Conservation (phyloP, 2,329 filamentous ascomycete genomes). For the Lecanicillium sp. region DNA sequence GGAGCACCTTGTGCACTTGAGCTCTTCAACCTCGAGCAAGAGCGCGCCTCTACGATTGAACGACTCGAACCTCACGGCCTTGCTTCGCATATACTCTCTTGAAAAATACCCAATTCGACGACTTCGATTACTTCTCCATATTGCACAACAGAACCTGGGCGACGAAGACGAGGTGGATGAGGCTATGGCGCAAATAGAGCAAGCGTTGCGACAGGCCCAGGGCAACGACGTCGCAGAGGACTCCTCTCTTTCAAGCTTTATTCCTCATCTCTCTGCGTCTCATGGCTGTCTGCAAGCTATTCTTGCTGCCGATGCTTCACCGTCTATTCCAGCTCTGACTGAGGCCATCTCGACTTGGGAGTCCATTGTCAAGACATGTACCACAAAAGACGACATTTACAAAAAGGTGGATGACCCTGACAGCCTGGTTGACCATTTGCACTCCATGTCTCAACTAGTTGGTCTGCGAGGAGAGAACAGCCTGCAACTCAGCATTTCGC, state of each 20-base stretch:
- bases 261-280: constrained; percentile 41
- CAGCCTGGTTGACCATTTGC: constrained; percentile 40
- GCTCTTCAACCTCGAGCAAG: constrained; percentile 27
- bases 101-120: constrained; percentile 45
- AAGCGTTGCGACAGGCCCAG: constrained; percentile 26
- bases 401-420: constrained; percentile 41
- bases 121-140: constrained; percentile 41
- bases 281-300: constrained; percentile 37
- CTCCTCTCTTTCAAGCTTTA: constrained; percentile 30
- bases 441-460: constrained; percentile 42
- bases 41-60: constrained; percentile 30
- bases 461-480: constrained; percentile 41
- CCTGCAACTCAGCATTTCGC: constrained; percentile 29
- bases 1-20: constrained; percentile 51
- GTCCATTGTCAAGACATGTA: constrained; percentile 28
- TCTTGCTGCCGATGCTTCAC: constrained; percentile 23
- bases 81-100: constrained; percentile 42
- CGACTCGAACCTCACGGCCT: constrained; percentile 36
- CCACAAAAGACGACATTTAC: constrained; percentile 32
- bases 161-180: constrained; percentile 29
- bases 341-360: constrained; percentile 37
- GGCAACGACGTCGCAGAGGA: constrained; percentile 37
- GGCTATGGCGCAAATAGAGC: constrained; percentile 31
- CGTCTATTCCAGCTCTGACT: constrained; percentile 23
- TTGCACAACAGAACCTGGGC: constrained; percentile 42